Evolutionary conservation across 345 rosid genomes (phyloP), one percentile per base, ranked within the genome.

Genomic region (Syzygium aromaticum): DNA sequence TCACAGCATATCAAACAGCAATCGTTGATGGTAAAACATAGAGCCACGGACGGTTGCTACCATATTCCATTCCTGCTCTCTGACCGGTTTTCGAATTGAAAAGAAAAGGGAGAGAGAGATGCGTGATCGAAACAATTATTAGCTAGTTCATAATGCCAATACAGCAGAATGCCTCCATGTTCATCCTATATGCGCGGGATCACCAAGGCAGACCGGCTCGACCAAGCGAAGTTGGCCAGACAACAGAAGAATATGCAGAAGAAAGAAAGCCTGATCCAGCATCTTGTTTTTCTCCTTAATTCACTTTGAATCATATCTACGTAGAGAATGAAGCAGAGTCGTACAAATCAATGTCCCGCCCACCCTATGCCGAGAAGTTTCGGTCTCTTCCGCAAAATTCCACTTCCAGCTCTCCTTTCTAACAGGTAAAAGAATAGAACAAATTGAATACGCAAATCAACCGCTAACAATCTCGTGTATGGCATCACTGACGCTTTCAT

Each of bases 381-480:
- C 7, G 14, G 49, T 33, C 80, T 38, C 80, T 73, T 33, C 80
- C 19, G 80, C 80, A 73, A 73, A 33, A 19, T 33, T 73, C 82
- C 82, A 38, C 80, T 73, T 5, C 80, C 80, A 73, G 13, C 2
- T 38, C 80, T 73, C 80, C 80, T 73, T 38, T 33, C 80, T 73
- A 19, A 21, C 5, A 33, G 80, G 13, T 49, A 38, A 73, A 73
- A 73, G 2, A 73, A 27, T 38, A 38, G 49, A 73, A 2, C 46
- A 73, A 73, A 19, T 1, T 73, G 82, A 73, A 19, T 10, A 73
- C 0, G 1, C 82, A 73, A 73, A 73, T 90, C 93, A 97, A 91
- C 99, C 98, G 91, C 95, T 91, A 1, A 98, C 97, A 86, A 96
- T 95, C 87, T 95, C 99, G 64, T 98, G 99, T 88, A 98, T 95